phyloP scores from a whole-genome alignment of 495 filamentous ascomycete genomes.

The Lasiosphaeria ovina region DNA sequence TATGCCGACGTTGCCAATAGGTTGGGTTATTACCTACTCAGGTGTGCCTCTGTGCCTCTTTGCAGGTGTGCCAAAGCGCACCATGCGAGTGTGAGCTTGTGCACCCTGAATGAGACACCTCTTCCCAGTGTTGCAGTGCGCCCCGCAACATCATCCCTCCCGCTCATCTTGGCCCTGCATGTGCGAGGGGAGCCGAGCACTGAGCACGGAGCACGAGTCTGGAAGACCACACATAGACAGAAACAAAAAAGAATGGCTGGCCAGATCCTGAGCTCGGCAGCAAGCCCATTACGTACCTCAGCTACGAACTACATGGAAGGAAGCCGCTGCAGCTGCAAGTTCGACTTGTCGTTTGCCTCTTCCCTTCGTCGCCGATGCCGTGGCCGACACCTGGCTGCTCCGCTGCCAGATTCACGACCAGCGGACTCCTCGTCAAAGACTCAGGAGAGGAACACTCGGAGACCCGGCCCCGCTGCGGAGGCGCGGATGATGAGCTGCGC shows the following conservation, averaged over 20 bases:
- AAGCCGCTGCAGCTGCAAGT: too few species aligned
- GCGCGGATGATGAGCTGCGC: neutral
- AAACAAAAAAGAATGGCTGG: neutral
- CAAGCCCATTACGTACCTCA: too few species aligned
- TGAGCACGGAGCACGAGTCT: neutral
- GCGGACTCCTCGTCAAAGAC: neutral
- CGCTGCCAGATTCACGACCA: neutral
- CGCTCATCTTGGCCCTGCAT: neutral
- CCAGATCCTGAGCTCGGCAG: too few species aligned
- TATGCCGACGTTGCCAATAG: neutral
- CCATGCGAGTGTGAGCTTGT: neutral
- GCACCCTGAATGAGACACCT: neutral
- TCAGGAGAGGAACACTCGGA: neutral
- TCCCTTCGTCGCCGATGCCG: too few species aligned
- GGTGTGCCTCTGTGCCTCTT: neutral
- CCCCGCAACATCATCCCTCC: slow-evolving; percentile 1
- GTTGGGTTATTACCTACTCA: too few species aligned
- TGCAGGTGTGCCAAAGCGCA: neutral
- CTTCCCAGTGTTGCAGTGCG: neutral
- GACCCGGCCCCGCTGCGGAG: neutral
- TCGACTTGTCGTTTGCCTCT: too few species aligned
- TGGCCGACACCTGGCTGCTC: neutral
- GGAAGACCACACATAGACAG: neutral
- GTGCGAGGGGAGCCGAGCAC: neutral
- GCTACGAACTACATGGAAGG: too few species aligned